Evolutionary conservation across 257 asterid genomes (phyloP).

Genomic region (Thymus mandschuricus): DNA sequence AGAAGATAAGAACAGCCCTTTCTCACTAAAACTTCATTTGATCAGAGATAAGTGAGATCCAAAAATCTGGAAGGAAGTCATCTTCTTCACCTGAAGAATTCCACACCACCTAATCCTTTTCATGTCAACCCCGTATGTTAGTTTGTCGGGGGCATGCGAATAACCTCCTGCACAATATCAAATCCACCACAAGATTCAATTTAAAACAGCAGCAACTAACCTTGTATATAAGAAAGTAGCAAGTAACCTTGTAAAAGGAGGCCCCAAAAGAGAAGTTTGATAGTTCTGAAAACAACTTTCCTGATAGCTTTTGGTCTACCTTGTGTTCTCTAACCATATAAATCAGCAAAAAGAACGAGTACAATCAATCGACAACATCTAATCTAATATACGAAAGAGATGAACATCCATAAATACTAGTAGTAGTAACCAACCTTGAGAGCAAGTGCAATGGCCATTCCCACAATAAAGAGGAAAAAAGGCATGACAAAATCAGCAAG

Average conservation of each 20-base stretch:
- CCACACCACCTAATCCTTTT: conserved; percentile 78
- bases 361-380: neutral
- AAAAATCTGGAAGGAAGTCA: conserved; percentile 8
- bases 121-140: conserved; percentile 76
- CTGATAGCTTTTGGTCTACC: conserved; percentile 44
- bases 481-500: conserved; percentile 95
- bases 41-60: neutral
- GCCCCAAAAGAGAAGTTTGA: conserved; percentile 83
- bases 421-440: conserved; percentile 48
- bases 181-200: neutral
- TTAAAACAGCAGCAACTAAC: no score
- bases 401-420: neutral
- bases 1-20: conserved; percentile 19
- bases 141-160: conserved; percentile 79
- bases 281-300: conserved; percentile 67
- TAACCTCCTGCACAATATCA: conserved; percentile 58
- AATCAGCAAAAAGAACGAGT: conserved; percentile 12
- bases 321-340: conserved; percentile 52
- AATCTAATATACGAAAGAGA: neutral
- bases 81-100: conserved; percentile 68
- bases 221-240: neutral
- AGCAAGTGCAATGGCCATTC: conserved; percentile 77
- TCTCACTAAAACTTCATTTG: conserved; percentile 13
- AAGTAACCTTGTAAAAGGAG: conserved; percentile 74
- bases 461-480: conserved; percentile 76